Evolutionary conservation across 2,329 filamentous ascomycete species (phyloP).

Genomic region (Nigrospora sphaerica): DNA sequence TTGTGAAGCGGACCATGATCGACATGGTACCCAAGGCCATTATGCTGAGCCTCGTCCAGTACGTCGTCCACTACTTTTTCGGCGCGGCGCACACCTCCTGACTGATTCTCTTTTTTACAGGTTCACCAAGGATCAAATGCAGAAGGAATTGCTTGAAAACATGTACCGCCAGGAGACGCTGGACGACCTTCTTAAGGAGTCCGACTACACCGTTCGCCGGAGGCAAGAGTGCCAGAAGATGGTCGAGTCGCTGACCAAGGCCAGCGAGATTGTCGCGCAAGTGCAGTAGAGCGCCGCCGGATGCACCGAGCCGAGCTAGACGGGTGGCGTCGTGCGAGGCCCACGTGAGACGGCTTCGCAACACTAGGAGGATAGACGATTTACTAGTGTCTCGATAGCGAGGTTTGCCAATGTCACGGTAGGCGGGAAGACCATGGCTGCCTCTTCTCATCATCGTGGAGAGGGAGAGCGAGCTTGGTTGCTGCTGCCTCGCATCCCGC

Average conservation of each 20-base stretch:
- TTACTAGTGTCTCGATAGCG: too few relatives aligned
- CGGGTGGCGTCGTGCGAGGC: too few relatives aligned
- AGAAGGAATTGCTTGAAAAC: slow-evolving; percentile 90
- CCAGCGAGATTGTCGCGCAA: slow-evolving; percentile 91
- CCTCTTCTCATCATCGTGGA: too few relatives aligned
- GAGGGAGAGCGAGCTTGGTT: too few relatives aligned
- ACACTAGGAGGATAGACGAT: too few relatives aligned
- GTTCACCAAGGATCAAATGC: slow-evolving; percentile 97
- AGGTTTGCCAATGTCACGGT: too few relatives aligned
- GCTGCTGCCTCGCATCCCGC: too few relatives aligned
- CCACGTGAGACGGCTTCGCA: too few relatives aligned
- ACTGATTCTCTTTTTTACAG: slow-evolving; percentile 37
- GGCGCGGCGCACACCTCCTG: background rate
- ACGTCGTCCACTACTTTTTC: slow-evolving; percentile 34
- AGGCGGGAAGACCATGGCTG: too few relatives aligned
- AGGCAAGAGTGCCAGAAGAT: slow-evolving; percentile 99
- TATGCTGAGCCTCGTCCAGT: slow-evolving; percentile 95
- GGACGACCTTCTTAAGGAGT: slow-evolving; percentile 94
- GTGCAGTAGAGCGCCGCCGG: slow-evolving; percentile 41
- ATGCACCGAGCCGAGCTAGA: too few relatives aligned
- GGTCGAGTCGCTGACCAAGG: slow-evolving; percentile 86
- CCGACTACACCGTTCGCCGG: slow-evolving; percentile 89
- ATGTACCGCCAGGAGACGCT: slow-evolving; percentile 91
- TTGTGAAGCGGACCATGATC: slow-evolving; percentile 96
- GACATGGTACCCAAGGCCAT: slow-evolving; percentile 99